Base-by-base conservation (phyloP, 495 filamentous ascomycete genomes). In the Geoglossum glabrum region DNA sequence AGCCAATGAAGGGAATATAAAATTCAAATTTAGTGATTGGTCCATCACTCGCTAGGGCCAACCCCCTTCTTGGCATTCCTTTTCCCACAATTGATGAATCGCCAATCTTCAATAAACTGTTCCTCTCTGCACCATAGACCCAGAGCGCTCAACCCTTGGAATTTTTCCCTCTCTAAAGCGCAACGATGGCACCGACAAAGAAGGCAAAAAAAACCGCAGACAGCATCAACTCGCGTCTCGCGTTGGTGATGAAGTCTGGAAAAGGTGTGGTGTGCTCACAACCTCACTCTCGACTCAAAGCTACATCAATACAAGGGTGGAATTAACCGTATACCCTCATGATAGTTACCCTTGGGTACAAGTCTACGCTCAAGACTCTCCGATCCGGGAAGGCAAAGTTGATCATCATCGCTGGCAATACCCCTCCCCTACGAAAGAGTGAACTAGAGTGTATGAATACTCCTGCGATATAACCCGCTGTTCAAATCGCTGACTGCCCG, bases 231-330 rank as follows among this genome's bases (percentile, higher is more conserved):
- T 82, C 82, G 70, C 84, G 85, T 71, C 76, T 92, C 63, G 86
- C 86, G 68, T 81, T 95, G 72, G 90, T 95, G 60, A 92, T 96
- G 85, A 96, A 95, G 80, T 86, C 82, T 60, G 90, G 89, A 65
- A 94, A 94, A 76, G 83, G 79, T 85, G 71, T 57, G 75, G 7
- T 11, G 1, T 21, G n/a, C 40, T 2, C 17, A 19, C n/a, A 3
- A 21, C 40, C 3, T 21, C 13, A 21, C 1, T 25, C 30, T 5
- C 27, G 30, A 60, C 60, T n/a, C 17, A 4, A 7, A n/a, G 26
- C n/a, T 30, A 36, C 31, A n/a, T 25, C 31, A 30, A 55, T 5
- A 55, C 26, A 34, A 34, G 23, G 28, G 3, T 4, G 3, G 26
- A 34, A 26, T 15, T 54, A 13, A 58, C 56, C 57, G 23, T 5